Evolutionary conservation across 805 yeast genomes (phyloP).

Genomic region (Saccharomycopsis fodiens): DNA sequence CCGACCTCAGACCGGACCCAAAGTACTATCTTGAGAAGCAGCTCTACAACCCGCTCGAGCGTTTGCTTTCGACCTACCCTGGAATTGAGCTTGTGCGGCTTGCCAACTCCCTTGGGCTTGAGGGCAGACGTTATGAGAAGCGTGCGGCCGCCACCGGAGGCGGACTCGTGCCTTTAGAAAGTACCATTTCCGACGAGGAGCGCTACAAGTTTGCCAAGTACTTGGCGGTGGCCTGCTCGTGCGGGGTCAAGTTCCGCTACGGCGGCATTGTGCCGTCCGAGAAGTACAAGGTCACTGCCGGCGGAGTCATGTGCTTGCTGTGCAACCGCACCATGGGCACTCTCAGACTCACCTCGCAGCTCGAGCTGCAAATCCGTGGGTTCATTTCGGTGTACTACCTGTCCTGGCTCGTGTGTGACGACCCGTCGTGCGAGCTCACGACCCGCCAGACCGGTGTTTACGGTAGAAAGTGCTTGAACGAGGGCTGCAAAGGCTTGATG

Average conservation of each 20-base stretch:
- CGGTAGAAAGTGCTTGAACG: slow-evolving; percentile 77
- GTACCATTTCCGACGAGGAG: slow-evolving; percentile 73
- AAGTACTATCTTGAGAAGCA: slow-evolving; percentile 81
- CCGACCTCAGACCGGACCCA: slow-evolving; percentile 60
- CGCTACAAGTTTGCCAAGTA: slow-evolving; percentile 62
- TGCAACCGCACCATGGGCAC: slow-evolving; percentile 49
- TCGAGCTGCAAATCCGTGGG: slow-evolving; percentile 63
- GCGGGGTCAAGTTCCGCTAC: slow-evolving; percentile 54
- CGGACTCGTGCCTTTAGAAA: slow-evolving; percentile 66
- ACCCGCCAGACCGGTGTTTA: slow-evolving; percentile 86
- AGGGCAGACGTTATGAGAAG: slow-evolving; percentile 50
- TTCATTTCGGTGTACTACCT: slow-evolving; percentile 74
- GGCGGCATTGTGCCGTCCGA: slow-evolving; percentile 67
- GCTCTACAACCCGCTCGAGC: slow-evolving; percentile 81
- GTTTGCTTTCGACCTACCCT: slow-evolving; percentile 76
- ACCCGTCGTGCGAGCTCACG: slow-evolving; percentile 65
- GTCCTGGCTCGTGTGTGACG: slow-evolving; percentile 85
- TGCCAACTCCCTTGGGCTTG: slow-evolving; percentile 73
- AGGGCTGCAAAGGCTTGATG: slow-evolving; percentile 72
- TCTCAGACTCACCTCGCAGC: slow-evolving; percentile 56
- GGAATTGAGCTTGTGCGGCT: slow-evolving; percentile 78
- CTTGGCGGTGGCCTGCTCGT: slow-evolving; percentile 53
- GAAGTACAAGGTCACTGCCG: slow-evolving; percentile 51
- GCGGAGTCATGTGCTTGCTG: slow-evolving; percentile 62
- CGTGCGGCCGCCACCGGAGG: slow-evolving; percentile 30